Evolutionary conservation across 2,329 filamentous ascomycete species (phyloP).

Genomic region (Colletotrichum eleusines): DNA sequence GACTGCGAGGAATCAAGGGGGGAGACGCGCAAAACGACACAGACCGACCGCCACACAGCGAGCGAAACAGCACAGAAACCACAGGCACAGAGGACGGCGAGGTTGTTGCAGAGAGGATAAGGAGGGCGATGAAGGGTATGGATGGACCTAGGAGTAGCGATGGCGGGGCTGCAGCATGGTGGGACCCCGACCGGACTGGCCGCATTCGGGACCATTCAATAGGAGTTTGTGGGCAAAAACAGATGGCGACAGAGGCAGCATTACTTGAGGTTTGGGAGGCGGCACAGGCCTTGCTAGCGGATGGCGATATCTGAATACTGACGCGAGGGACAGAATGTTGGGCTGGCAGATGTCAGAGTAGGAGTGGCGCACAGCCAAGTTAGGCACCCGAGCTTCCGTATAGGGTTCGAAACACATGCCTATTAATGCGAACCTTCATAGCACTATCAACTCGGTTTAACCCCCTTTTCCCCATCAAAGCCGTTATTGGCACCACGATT

Average conservation of each 20-base stretch:
- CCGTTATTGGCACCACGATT: not conserved
- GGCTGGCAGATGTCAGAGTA: slow-evolving; percentile 23
- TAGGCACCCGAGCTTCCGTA: not conserved
- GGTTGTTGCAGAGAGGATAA: slow-evolving; percentile 16
- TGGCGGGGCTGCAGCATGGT: slow-evolving; percentile 40
- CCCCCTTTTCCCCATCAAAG: not conserved
- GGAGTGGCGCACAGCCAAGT: not conserved
- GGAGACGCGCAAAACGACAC: slow-evolving; percentile 28
- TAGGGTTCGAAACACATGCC: not conserved
- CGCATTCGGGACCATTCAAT: not conserved
- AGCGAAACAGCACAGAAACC: slow-evolving; percentile 10
- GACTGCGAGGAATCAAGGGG: slow-evolving; percentile 50
- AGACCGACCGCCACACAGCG: not conserved
- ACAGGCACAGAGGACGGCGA: slow-evolving; percentile 26
- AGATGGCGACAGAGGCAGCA: slow-evolving; percentile 33
- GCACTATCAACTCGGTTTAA: not conserved
- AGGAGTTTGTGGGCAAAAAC: not conserved
- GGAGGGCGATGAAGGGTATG: slow-evolving; percentile 23
- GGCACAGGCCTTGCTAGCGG: slow-evolving; percentile 48
- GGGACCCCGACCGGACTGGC: slow-evolving; percentile 17
- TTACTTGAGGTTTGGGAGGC: slow-evolving; percentile 50
- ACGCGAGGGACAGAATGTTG: slow-evolving; percentile 4
- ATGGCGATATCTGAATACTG: slow-evolving; percentile 42
- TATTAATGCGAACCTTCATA: slow-evolving; percentile 1
- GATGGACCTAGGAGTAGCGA: slow-evolving; percentile 29